Conservation (phyloP, 2,329 filamentous ascomycete genomes). For the Penicillium occitanis region DNA sequence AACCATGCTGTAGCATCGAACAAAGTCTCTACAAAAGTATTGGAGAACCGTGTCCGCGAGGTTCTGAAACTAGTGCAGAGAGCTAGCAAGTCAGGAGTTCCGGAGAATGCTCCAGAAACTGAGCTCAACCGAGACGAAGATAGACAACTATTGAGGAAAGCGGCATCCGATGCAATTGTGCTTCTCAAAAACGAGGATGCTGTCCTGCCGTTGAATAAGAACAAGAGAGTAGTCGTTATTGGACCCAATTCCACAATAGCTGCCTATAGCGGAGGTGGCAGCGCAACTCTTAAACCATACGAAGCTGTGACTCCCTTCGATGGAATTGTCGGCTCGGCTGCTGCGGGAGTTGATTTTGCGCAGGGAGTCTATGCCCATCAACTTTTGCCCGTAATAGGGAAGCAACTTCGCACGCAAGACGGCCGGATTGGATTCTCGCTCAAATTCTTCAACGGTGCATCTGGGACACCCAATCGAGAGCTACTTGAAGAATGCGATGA, state of each 20-base stretch:
- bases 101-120: neutral
- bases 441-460: neutral
- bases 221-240: neutral
- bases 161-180: neutral
- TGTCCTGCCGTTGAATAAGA: neutral
- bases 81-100: neutral
- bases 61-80: neutral
- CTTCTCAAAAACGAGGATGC: neutral
- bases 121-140: neutral
- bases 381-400: neutral
- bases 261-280: neutral
- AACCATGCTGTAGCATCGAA: neutral
- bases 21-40: neutral
- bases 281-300: neutral
- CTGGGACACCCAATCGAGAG: neutral
- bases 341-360: neutral
- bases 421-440: neutral
- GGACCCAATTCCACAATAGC: neutral
- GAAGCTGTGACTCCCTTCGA: neutral
- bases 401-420: neutral
- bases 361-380: neutral
- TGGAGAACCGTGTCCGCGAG: neutral
- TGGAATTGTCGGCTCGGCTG: neutral
- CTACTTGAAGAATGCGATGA: neutral
- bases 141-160: neutral